Evolutionary conservation across 2,329 filamentous ascomycete genomes (phyloP).

Genomic region (Sporothrix mexicana): DNA sequence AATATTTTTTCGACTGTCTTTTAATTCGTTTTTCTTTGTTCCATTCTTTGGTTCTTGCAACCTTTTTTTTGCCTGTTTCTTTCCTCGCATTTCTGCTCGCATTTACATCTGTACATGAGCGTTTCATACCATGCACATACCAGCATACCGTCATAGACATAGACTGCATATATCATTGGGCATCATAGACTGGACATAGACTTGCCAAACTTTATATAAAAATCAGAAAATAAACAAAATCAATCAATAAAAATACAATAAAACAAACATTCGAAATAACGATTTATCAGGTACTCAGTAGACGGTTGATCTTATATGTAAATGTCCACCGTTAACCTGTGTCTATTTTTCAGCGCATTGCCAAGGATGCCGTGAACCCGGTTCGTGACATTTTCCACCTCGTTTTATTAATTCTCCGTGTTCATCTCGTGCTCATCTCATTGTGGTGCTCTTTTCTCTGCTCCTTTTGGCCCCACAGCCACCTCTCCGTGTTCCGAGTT

Average conservation of each 20-base stretch:
- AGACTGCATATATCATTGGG: background rate
- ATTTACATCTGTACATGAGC: slow-evolving; percentile 16
- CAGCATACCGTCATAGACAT: slow-evolving; percentile 1
- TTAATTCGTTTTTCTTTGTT: background rate
- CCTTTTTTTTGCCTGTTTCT: background rate
- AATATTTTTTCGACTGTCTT: background rate
- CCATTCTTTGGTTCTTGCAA: background rate
- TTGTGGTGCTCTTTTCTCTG: background rate
- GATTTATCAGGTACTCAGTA: too few species aligned
- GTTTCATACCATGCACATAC: slow-evolving; percentile 18
- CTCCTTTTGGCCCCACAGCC: background rate
- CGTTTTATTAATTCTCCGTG: background rate
- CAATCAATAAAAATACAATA: too few species aligned
- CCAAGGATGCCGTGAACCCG: background rate
- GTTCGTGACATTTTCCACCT: background rate
- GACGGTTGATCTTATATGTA: background rate
- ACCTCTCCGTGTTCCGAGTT: slow-evolving; percentile 15
- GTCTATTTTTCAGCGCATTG: too few species aligned
- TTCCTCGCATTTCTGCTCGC: slow-evolving; percentile 1
- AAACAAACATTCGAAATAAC: too few species aligned
- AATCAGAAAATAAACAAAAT: slow-evolving; percentile 14
- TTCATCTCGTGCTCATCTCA: background rate
- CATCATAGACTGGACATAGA: slow-evolving; percentile 3
- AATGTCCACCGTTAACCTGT: too few species aligned
- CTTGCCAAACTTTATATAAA: background rate